These are phyloP conservation scores for Primulina huaijiensis DNA, from an alignment of 257 asterid genomes.

Conservation along the genomic window DNA sequence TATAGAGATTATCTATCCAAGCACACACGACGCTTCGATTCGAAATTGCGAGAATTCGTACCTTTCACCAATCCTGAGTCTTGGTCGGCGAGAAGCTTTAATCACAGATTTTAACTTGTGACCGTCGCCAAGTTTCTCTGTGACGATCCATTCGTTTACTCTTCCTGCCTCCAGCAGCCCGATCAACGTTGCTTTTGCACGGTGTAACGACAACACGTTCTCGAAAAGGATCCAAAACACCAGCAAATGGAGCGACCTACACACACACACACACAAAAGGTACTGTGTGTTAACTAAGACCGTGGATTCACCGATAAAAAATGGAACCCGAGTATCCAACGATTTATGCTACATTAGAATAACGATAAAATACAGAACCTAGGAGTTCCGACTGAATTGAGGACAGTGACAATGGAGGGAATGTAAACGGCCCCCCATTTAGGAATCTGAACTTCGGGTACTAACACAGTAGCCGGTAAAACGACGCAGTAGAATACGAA, in stretches of 20 bases:
- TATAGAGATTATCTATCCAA: too few species aligned
- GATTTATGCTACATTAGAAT: too few species aligned
- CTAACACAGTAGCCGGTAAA: conserved; percentile 79
- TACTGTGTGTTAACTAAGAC: too few species aligned
- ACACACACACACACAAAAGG: too few species aligned
- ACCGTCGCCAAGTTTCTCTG: conserved; percentile 70
- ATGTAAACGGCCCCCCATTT: conserved; percentile 92
- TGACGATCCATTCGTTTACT: conserved; percentile 78
- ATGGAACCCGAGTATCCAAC: too few species aligned
- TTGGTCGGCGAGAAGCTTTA: conserved; percentile 29
- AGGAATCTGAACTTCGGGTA: conserved; percentile 83
- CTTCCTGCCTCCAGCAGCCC: conserved; percentile 59
- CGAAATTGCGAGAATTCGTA: conserved; percentile 29
- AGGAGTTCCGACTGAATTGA: conserved; percentile 88
- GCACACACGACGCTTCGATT: neutral
- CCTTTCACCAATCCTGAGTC: conserved; percentile 33
- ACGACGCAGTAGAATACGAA: conserved; percentile 72
- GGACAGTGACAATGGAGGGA: conserved; percentile 71
- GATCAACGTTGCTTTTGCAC: conserved; percentile 58
- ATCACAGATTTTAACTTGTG: conserved; percentile 36
- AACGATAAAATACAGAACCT: conserved; percentile 36
- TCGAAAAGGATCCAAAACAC: conserved; percentile 78
- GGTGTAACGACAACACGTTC: conserved; percentile 70
- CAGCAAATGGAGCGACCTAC: conserved; percentile 61
- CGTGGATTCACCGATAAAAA: too few species aligned